These are phyloP conservation scores for Hyaloscypha finlandica DNA, from an alignment of 495 filamentous ascomycete genomes.

Conservation along the genomic window DNA sequence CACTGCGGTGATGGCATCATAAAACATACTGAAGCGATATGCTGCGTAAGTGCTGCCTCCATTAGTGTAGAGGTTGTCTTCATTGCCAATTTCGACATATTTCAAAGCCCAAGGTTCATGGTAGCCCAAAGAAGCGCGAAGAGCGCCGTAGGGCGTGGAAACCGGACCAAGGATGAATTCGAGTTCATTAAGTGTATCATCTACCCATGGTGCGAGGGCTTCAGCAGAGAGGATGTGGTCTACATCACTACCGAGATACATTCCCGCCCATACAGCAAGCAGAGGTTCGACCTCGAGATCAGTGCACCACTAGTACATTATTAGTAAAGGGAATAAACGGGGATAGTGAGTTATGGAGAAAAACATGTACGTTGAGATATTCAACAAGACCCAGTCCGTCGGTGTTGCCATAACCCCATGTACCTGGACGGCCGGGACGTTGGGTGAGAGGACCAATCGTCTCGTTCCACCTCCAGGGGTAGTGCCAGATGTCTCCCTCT, in stretches of 20 bases:
- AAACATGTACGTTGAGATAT: conserved; percentile 23
- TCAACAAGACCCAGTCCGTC: conserved; percentile 47
- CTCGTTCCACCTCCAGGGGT: conserved; percentile 56
- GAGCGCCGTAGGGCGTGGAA: conserved; percentile 19
- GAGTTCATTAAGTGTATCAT: conserved; percentile 39
- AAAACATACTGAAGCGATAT: conserved; percentile 51
- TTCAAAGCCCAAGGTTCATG: conserved; percentile 22
- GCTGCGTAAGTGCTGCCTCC: conserved; percentile 40
- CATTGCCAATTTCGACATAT: conserved; percentile 47
- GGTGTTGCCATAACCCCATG: conserved; percentile 56
- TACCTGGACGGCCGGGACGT: conserved; percentile 49
- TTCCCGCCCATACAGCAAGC: conserved; percentile 53
- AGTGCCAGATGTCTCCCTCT: conserved; percentile 41
- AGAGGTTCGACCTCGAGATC: conserved; percentile 55
- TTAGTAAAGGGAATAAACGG: conserved; percentile 29
- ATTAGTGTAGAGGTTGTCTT: conserved; percentile 47
- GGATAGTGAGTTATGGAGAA: neutral
- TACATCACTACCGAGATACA: conserved; percentile 36
- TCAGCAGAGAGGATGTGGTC: conserved; percentile 29
- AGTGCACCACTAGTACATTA: conserved; percentile 58
- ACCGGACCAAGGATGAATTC: conserved; percentile 25
- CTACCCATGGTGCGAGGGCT: conserved; percentile 32
- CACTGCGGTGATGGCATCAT: conserved; percentile 47
- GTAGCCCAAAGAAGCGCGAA: conserved; percentile 28
- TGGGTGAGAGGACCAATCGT: conserved; percentile 56